Evolutionary conservation across 2,329 filamentous ascomycete genomes (phyloP), one percentile per base, ranked within the genome.

Genomic region (Knoxdaviesia proteae): DNA sequence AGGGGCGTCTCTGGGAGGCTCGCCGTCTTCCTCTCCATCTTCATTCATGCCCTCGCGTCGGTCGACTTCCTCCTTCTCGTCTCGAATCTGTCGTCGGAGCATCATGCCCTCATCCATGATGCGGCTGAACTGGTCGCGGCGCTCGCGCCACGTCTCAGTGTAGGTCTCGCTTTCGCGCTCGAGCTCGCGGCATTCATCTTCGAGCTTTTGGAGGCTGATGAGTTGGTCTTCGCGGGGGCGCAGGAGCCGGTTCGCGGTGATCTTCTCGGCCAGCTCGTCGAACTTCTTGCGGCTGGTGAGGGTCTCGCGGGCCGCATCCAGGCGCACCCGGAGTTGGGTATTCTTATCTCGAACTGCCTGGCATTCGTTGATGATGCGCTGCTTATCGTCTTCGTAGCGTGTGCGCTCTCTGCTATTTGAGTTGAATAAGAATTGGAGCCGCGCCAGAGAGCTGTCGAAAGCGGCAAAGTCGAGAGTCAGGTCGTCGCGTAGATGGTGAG

Each of bases 11-110:
- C 58, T 54, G 29, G 61, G 57, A 4, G 59, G 59, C 43, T 69
- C 69, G 5, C 58, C 69, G 9, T 68, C 67, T 32, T 77, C 75
- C 50, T 78, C 77, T 10, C 65, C 71, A 40, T 75, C 77, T 49
- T 75, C 76, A 44, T 74, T 71, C 74, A 84, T 84, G 32, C 84
- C 84, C 58, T 92, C 84, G 43, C 84, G 72, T 37, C 84, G 68
- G 60, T 94, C 86, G 0, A 90, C 83, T 60, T 94, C 86, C 57
- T 94, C 87, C 61, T 94, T 93, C 65, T 94, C 88, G 53, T 94
- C 87, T 47, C 86, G 77, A 53, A 96, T 94, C 56, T 92, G 68
- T 40, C 83, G 70, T 45, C 87, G 68, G 57, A 96, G 69, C 48
- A 83, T 69, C 71, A 82, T 81, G n/a, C 84, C 84, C 62, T 94